A percentile compares a stretch with the other conserved stretches of the same genome.
Evolutionary conservation across 2,329 filamentous ascomycete genomes (phyloP).

Genomic region (Emericellopsis cladophorae): DNA sequence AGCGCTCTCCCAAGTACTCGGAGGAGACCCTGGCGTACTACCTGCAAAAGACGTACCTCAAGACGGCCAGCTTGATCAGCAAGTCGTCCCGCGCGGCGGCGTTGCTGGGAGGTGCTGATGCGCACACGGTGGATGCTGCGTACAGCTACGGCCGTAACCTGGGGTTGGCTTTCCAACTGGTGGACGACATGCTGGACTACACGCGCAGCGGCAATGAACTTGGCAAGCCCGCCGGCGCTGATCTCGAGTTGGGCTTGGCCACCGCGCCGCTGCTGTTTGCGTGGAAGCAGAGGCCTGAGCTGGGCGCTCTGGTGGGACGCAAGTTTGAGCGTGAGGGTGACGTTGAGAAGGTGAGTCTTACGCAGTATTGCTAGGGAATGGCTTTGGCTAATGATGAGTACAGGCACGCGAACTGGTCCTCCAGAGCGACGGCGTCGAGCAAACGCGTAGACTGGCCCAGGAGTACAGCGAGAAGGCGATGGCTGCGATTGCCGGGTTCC

Average conservation of each 20-base stretch:
- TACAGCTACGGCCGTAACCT: constrained; percentile 90
- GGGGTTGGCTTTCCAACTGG: constrained; percentile 89
- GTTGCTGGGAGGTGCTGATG: constrained; percentile 65
- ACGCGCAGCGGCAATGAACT: constrained; percentile 74
- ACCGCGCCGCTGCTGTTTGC: constrained; percentile 92
- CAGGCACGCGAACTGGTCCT: constrained; percentile 81
- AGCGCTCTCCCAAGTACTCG: constrained; percentile 71
- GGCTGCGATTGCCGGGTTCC: constrained; percentile 70
- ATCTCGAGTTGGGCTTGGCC: constrained; percentile 83
- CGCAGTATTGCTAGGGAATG: too few species aligned
- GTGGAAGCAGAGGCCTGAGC: constrained; percentile 77
- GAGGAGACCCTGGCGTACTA: constrained; percentile 89
- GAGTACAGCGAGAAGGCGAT: constrained; percentile 86
- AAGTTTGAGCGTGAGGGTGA: constrained; percentile 81
- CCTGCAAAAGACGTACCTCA: constrained; percentile 95
- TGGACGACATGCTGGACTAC: constrained; percentile 97
- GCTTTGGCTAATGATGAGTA: neutral
- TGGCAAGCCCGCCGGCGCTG: constrained; percentile 89
- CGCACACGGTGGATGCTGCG: constrained; percentile 74
- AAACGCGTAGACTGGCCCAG: constrained; percentile 80
- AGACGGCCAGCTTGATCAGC: constrained; percentile 89
- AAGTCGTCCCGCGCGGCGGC: constrained; percentile 90
- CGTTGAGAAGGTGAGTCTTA: constrained; percentile 59
- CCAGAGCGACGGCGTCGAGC: constrained; percentile 75
- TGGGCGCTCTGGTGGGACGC: constrained; percentile 80